Evolutionary conservation across 2,329 filamentous ascomycete species (phyloP).

Genomic region (Scorias spongiosa): DNA sequence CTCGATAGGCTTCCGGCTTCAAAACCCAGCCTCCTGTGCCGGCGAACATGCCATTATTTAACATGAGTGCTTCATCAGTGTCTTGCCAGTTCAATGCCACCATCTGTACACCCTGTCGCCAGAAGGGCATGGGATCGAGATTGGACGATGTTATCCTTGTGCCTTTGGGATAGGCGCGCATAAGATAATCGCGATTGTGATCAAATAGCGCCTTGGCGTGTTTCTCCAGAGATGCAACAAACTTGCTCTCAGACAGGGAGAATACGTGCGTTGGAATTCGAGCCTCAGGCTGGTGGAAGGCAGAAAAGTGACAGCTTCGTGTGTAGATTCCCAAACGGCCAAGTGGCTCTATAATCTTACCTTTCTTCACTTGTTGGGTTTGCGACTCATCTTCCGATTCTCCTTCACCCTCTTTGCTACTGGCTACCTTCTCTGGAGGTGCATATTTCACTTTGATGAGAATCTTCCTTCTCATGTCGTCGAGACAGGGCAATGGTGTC

Average conservation of each 20-base stretch:
- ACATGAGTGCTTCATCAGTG: conserved; percentile 85
- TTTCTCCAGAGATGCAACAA: conserved; percentile 50
- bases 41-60: conserved; percentile 84
- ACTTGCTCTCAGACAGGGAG: conserved; percentile 45
- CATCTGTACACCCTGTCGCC: conserved; percentile 79
- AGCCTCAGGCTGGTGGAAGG: conserved; percentile 48
- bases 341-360: conserved; percentile 54
- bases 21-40: conserved; percentile 70
- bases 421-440: conserved; percentile 20
- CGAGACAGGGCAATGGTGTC: conserved; percentile 49
- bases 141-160: conserved; percentile 74
- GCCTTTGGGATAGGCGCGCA: conserved; percentile 79
- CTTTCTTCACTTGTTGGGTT: conserved; percentile 28
- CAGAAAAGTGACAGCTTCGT: conserved; percentile 65
- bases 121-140: conserved; percentile 69
- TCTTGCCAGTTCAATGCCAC: conserved; percentile 91
- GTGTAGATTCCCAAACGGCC: conserved; percentile 72
- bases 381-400: conserved; percentile 23
- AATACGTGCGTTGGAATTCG: conserved; percentile 47
- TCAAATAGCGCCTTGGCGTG: conserved; percentile 49
- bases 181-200: conserved; percentile 68
- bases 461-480: conserved; percentile 63
- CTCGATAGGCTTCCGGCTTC: conserved; percentile 62
- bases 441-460: conserved; percentile 37
- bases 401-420: not conserved